Percentiles rank a stretch among this genome's conserved stretches.
phyloP scores from a whole-genome alignment of 202 grass and related monocot genomes.

The Cymbopogon flexuosus region DNA sequence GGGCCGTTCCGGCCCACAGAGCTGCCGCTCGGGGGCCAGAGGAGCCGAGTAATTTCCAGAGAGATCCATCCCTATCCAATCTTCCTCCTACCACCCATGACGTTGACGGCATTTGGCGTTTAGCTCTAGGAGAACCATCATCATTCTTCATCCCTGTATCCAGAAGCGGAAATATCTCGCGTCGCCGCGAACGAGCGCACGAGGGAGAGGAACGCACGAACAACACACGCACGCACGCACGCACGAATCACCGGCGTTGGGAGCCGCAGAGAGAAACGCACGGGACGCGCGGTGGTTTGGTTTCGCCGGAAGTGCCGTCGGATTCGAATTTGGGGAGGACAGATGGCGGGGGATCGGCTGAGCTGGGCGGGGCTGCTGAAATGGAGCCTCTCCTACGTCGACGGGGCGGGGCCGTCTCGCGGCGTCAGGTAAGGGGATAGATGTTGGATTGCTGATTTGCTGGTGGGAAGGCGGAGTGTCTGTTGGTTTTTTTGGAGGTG shows the following conservation, averaged over 20 bases:
- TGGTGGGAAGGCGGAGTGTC: not conserved
- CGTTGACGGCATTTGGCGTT: constrained; percentile 15
- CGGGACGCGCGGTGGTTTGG: constrained; percentile 17
- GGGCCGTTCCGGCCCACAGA: constrained; percentile 12
- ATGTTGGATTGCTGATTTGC: not conserved
- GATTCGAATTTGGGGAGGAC: not conserved
- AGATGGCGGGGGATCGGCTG: constrained; percentile 43
- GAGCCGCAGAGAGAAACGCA: not conserved
- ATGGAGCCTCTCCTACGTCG: constrained; percentile 80
- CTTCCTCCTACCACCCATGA: not conserved
- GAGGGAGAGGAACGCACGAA: not conserved
- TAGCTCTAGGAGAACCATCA: not conserved
- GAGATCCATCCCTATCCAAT: constrained; percentile 35
- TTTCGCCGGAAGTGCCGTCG: constrained; percentile 29
- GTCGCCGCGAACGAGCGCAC: constrained; percentile 1
- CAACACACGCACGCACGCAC: not conserved
- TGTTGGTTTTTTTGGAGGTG: not conserved
- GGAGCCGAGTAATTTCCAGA: constrained; percentile 32
- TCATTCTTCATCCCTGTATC: not conserved
- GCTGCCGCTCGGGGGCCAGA: not conserved
- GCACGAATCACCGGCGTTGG: not conserved
- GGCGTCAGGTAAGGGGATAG: constrained; percentile 34
- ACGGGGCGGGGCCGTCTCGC: constrained; percentile 40
- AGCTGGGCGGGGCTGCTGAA: constrained; percentile 60
- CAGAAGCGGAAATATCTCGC: constrained; percentile 29